Conservation (phyloP, 1,284 basidiomycete genomes). For the Boletus sp. region DNA sequence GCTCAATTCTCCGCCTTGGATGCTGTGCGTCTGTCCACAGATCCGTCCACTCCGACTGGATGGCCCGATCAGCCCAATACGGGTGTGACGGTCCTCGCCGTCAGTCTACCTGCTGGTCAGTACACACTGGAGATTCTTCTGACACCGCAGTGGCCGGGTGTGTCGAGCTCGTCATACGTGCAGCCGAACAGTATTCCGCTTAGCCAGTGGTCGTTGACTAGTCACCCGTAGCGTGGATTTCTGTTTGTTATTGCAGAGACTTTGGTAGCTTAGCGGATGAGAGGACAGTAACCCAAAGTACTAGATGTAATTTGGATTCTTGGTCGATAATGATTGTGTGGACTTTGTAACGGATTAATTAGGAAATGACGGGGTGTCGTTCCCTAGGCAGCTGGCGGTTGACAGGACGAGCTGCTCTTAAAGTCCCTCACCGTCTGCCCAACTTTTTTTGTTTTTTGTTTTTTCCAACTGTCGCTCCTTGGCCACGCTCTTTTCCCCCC, state of each 20-base stretch:
- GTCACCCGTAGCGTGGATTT: conserved; percentile 45
- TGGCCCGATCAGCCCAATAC: conserved; percentile 71
- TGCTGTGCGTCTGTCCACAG: conserved; percentile 54
- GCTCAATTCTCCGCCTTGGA: conserved; percentile 47
- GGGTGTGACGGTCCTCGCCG: conserved; percentile 76
- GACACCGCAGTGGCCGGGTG: conserved; percentile 79
- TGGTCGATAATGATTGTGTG: too few species aligned
- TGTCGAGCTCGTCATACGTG: conserved; percentile 48
- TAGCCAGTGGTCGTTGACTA: conserved; percentile 57
- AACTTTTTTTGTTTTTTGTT: too few species aligned
- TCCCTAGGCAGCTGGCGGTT: conserved; percentile 22
- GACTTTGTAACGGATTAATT: conserved; percentile 15
- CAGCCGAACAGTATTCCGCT: conserved; percentile 58
- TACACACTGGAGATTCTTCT: conserved; percentile 79
- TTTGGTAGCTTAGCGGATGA: conserved; percentile 2
- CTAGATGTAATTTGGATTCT: conserved; percentile 4
- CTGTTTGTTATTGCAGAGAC: conserved; percentile 7
- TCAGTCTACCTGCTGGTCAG: conserved; percentile 67
- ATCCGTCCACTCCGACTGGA: conserved; percentile 55
- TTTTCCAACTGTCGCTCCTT: not conserved
- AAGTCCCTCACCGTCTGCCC: too few species aligned
- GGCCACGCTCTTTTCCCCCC: conserved; percentile 12
- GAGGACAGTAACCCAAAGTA: not conserved
- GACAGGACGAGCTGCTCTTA: conserved; percentile 7
- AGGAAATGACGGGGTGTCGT: conserved; percentile 16